Evolutionary conservation across 768 basidiomycete genomes (phyloP).

Genomic region (Lepiota venenata): DNA sequence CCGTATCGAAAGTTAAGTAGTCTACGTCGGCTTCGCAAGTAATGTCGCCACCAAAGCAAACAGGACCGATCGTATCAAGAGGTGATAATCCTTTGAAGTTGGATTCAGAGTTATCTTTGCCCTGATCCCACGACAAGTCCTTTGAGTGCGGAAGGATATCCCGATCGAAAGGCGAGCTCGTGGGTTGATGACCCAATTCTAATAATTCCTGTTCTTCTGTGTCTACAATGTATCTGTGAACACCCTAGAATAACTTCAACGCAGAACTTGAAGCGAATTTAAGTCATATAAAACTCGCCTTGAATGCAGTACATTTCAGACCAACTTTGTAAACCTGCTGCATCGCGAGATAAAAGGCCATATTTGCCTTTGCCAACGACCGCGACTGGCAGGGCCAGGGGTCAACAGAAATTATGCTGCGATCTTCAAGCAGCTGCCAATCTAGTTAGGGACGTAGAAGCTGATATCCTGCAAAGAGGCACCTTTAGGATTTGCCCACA

Average conservation of each 20-base stretch:
- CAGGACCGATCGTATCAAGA: not conserved
- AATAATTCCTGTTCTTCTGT: constrained; percentile 7
- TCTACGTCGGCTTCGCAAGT: not conserved
- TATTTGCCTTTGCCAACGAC: constrained; percentile 17
- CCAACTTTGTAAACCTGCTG: constrained; percentile 40
- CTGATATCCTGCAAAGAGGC: not conserved
- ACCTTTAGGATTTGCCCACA: constrained; percentile 50
- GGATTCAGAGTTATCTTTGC: not conserved
- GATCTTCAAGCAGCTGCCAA: constrained; percentile 11
- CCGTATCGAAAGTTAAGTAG: not conserved
- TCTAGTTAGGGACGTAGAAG: not conserved
- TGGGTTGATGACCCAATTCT: not conserved
- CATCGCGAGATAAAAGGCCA: constrained; percentile 37
- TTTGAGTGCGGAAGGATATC: not conserved
- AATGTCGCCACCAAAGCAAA: not conserved
- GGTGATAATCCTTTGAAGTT: not conserved
- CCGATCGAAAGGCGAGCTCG: not conserved
- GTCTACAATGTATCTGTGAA: constrained; percentile 4
- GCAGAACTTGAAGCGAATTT: not conserved
- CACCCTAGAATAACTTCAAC: constrained; percentile 13
- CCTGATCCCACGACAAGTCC: constrained; percentile 3
- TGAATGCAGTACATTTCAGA: constrained; percentile 40
- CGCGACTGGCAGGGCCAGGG: not conserved
- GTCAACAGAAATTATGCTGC: constrained; percentile 17
- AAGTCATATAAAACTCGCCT: constrained; percentile 29